phyloP scores from a whole-genome alignment of 306 rosid species.

The Prunus mume region DNA sequence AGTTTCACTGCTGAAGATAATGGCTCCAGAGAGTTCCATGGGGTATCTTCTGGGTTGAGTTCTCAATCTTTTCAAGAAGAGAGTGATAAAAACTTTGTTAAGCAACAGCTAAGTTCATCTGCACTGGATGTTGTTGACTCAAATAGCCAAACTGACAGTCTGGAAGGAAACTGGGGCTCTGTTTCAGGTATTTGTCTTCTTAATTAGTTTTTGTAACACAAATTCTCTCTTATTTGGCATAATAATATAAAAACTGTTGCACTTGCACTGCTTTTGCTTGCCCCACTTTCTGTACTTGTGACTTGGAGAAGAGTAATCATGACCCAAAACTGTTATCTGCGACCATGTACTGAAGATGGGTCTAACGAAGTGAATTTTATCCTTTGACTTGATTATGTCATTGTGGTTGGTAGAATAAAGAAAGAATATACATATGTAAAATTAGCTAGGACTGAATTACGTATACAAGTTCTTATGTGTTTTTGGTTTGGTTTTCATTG shows the following conservation, averaged over 20 bases:
- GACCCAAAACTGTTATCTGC: background rate
- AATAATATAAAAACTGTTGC: background rate
- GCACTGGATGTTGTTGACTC: slow-evolving; percentile 54
- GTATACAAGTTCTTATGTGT: background rate
- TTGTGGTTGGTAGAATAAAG: background rate
- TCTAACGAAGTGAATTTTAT: background rate
- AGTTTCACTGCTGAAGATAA: slow-evolving; percentile 29
- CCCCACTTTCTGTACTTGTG: background rate
- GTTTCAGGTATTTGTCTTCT: slow-evolving; percentile 61
- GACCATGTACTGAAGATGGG: background rate
- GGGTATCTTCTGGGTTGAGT: slow-evolving; percentile 34
- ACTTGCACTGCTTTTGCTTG: background rate
- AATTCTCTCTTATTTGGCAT: background rate
- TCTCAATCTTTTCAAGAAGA: slow-evolving; percentile 40
- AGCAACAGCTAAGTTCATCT: slow-evolving; percentile 34
- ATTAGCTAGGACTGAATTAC: background rate
- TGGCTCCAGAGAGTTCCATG: slow-evolving; percentile 25
- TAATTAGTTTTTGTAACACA: background rate
- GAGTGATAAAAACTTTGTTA: slow-evolving; percentile 25
- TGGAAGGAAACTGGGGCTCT: slow-evolving; percentile 89
- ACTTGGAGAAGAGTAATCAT: background rate
- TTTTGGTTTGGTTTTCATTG: background rate
- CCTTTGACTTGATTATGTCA: background rate
- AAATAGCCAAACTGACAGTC: slow-evolving; percentile 66
- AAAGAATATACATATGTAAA: background rate